Conservation (phyloP, 2,329 filamentous ascomycete species). For the Esteya vermicola region DNA sequence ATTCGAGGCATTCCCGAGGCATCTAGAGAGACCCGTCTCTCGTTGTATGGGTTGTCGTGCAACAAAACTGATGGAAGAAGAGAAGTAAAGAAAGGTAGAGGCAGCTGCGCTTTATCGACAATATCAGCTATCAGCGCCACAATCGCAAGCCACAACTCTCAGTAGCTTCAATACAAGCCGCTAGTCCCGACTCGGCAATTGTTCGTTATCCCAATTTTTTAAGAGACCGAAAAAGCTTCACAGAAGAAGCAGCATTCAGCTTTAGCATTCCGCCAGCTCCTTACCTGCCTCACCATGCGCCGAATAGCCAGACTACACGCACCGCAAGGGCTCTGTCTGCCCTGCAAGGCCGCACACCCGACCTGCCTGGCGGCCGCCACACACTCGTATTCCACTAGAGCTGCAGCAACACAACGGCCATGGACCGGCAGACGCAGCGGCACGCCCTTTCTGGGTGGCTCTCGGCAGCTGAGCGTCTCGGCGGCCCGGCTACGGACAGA, state of each 20-base stretch:
- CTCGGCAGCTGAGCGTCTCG: background rate
- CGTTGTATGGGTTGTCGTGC: background rate
- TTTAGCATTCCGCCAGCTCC: background rate
- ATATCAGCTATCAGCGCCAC: no score
- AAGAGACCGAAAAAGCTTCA: background rate
- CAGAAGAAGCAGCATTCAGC: no score
- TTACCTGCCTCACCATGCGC: slow-evolving; percentile 19
- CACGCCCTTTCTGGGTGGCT: no score
- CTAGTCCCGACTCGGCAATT: background rate
- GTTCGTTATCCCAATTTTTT: background rate
- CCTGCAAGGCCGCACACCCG: background rate
- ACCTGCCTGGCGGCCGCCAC: background rate
- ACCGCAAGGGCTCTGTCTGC: background rate
- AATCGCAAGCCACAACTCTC: background rate
- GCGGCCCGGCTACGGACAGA: background rate
- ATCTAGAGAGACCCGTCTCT: background rate
- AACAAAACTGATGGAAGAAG: background rate
- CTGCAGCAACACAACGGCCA: background rate
- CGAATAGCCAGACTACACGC: slow-evolving; percentile 24
- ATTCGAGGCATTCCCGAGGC: slow-evolving; percentile 22
- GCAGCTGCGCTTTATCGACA: background rate
- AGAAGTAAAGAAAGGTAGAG: no score
- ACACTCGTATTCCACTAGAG: no score
- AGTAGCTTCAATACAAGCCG: background rate
- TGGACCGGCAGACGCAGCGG: background rate